phyloP scores from a whole-genome alignment of 2,329 filamentous ascomycete genomes.

The Hymenoscyphus infarciens region DNA sequence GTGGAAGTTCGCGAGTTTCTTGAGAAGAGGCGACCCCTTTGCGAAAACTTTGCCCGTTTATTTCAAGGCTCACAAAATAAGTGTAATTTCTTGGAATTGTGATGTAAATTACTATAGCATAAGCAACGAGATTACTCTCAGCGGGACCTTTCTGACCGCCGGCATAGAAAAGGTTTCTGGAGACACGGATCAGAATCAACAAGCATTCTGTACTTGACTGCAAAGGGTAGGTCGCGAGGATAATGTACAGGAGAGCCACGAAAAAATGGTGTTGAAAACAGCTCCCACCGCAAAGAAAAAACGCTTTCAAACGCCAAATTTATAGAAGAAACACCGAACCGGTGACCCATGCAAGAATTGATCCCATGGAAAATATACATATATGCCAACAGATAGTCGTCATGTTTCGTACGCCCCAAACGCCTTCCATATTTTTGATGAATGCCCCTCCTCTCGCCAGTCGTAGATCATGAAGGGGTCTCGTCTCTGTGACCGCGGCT shows the following conservation, averaged over 20 bases:
- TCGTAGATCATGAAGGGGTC: slow-evolving; percentile 29
- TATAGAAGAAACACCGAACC: slow-evolving; percentile 10
- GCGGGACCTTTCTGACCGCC: too few species aligned
- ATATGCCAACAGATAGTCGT: slow-evolving; percentile 26
- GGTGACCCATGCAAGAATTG: slow-evolving; percentile 22
- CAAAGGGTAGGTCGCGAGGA: slow-evolving; percentile 28
- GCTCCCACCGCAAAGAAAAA: slow-evolving; percentile 3
- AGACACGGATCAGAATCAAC: too few species aligned
- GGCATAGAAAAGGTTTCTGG: too few species aligned
- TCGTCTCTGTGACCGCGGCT: slow-evolving; percentile 16
- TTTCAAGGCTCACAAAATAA: too few species aligned
- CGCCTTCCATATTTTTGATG: slow-evolving; percentile 22
- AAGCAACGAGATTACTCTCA: too few species aligned
- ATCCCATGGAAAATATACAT: slow-evolving; percentile 27
- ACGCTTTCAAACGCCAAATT: slow-evolving; percentile 29
- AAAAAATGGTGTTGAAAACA: too few species aligned
- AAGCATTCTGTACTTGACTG: slow-evolving; percentile 20
- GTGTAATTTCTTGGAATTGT: too few species aligned
- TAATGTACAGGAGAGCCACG: slow-evolving; percentile 23
- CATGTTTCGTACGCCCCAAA: slow-evolving; percentile 26
- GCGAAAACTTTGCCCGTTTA: too few species aligned
- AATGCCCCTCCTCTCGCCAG: slow-evolving; percentile 21
- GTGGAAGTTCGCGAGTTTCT: too few species aligned
- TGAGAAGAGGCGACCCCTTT: too few species aligned
- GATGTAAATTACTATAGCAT: too few species aligned